Base-by-base conservation (phyloP, 2,329 filamentous ascomycete genomes). In the Colletotrichum spaethianum region DNA sequence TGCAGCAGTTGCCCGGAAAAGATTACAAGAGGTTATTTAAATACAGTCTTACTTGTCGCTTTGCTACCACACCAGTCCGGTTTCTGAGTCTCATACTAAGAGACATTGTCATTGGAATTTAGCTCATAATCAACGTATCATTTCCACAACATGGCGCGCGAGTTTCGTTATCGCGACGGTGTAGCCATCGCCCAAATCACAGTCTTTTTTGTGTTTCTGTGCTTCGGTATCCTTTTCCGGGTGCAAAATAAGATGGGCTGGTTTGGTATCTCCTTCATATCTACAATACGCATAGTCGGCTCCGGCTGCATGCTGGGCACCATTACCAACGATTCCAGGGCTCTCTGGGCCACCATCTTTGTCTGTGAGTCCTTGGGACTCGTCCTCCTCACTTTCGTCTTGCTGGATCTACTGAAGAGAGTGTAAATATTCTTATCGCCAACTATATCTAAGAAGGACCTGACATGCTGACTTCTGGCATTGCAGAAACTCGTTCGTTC, bases 351-450 rank as follows among this genome's bases (percentile, higher is more conserved):
- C 12, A 64, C 66, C 4, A 73, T 74, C 1, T 75, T 76, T 1
- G 74, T 76, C 23, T 76, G 75, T 64, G 75, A 76, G 6, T 75
- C 73, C 2, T 44, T 76, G 0, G 75, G 75, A 1, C 73, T 76
- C 18, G 64, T 76, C 7, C 62, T 75, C 20, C 26, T 75, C 16
- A 72, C 69, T 1, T 75, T 69, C 14, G 48, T 72, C 26, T 28
- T 75, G 20, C 4, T 75, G 11, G 65, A 75, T 6, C 46, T 74
- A 6, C 44, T 76, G 1, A 55, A 68, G 60, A 70, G 75, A 62
- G 67, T 73, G 74, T 76, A 63, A 70, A 62, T 52, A 14, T 14
- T 16, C 2, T 3, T 31, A 0, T 1, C 0, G 1, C 31, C 26
- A 61, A 8, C 7, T 5, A n/a, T 3, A 16, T 38, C 8, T 55